phyloP scores from a whole-genome alignment of 345 rosid species.

The Corymbia maculata region DNA sequence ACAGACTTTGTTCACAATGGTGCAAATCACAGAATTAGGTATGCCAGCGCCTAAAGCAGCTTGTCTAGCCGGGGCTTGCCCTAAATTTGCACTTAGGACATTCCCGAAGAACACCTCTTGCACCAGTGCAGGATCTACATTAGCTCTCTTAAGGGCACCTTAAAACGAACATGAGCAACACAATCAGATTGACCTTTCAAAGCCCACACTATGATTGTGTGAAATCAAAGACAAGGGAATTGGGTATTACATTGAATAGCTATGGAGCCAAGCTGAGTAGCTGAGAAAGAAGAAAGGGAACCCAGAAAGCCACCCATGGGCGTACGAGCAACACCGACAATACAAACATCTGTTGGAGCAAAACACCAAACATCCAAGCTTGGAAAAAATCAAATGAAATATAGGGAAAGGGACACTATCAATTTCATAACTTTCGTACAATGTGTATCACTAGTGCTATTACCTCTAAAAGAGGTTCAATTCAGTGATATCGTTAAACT shows the following conservation, averaged over 20 bases:
- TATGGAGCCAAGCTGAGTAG: slow-evolving; percentile 78
- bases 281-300: slow-evolving; percentile 65
- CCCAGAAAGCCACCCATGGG: slow-evolving; percentile 91
- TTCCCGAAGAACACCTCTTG: slow-evolving; percentile 95
- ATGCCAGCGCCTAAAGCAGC: slow-evolving; percentile 94
- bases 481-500: not conserved
- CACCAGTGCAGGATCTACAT: slow-evolving; percentile 72
- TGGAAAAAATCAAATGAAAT: not conserved
- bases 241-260: slow-evolving; percentile 47
- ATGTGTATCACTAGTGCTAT: not conserved
- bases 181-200: not conserved
- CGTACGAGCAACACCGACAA: slow-evolving; percentile 90
- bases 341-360: slow-evolving; percentile 63
- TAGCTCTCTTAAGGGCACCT: slow-evolving; percentile 87
- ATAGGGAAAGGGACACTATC: not conserved
- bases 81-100: slow-evolving; percentile 90
- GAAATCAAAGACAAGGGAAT: not conserved
- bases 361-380: not conserved
- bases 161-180: not conserved
- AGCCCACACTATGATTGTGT: not conserved
- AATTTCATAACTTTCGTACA: not conserved
- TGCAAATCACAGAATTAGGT: slow-evolving; percentile 80
- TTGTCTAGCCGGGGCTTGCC: slow-evolving; percentile 99
- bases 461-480: not conserved
- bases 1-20: slow-evolving; percentile 93